These are phyloP conservation scores for Gracilaria domingensis DNA, from an alignment of 23 red algal species.

Conservation along the genomic window DNA sequence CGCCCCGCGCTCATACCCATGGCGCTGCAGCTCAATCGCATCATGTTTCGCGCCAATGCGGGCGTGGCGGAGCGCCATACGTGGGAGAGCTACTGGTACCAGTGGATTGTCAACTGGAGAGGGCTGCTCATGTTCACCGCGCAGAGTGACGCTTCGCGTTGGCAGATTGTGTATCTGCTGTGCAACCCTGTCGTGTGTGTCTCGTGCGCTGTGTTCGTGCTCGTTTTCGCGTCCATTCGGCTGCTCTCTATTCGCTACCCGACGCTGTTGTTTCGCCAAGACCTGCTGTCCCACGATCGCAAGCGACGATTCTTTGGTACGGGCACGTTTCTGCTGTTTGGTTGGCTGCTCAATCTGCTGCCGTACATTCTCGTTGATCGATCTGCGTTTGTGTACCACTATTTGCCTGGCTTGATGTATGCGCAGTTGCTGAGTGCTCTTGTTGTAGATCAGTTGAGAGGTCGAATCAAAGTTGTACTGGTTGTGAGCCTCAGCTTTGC, in stretches of 20 bases:
- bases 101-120: conserved; percentile 75
- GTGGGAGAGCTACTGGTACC: conserved; percentile 77
- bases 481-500: background rate
- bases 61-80: conserved; percentile 66
- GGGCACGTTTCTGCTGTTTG: conserved; percentile 55
- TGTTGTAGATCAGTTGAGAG: conserved; percentile 55
- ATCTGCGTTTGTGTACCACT: conserved; percentile 82
- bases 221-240: background rate
- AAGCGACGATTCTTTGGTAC: background rate
- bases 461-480: background rate
- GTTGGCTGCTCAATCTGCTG: conserved; percentile 58
- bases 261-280: background rate
- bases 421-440: conserved; percentile 67
- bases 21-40: conserved; percentile 61
- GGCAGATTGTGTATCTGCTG: conserved; percentile 68
- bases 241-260: background rate
- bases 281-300: background rate
- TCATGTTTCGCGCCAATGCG: conserved; percentile 74
- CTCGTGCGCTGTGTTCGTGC: background rate
- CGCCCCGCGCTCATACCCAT: conserved; percentile 29
- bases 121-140: conserved; percentile 77
- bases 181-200: conserved; percentile 58
- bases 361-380: conserved; percentile 71
- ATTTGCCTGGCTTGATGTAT: conserved; percentile 74
- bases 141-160: background rate